Base-by-base conservation (phyloP, 805 yeast genomes). In the Myxozyma monticola region DNA sequence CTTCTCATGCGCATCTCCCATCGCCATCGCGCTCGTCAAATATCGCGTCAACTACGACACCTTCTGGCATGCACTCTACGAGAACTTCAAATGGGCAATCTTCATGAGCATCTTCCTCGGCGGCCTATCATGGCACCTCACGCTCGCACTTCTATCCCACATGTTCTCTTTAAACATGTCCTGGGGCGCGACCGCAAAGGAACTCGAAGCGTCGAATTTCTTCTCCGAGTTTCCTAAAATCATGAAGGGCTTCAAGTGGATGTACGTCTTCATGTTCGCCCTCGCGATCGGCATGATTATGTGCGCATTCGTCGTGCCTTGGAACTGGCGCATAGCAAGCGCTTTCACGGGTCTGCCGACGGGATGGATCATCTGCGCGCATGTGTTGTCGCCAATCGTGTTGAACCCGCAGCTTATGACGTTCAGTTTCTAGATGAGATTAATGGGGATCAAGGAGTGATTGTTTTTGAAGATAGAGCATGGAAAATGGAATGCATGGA, bases 141-240 rank as follows among this genome's bases (percentile, higher is more conserved):
- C 36, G 18, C 36, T 37, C 4, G 48, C 53, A 20, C 35, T 49
- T 14, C 33, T 49, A 34, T 42, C 45, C 15, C 53, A 49, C 30
- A 37, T 49, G 49, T 24, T 49, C 17, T 14, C 34, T 17, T 14
- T 48, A 14, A 43, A 49, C 38, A 44, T 49, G 48, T 35, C 31
- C 15, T 49, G 53, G 53, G 53, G 53, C 18, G 48, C 53, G n/a
- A 49, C 53, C 9, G 53, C 53, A 10, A 43, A 43, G 20, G 53
- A 49, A 22, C 36, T 48, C 17, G 48, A 48, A 14, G 37, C n/a
- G 2, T 49, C 53, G 12, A 49, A 49, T 22, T 49, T 49, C 35
- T 49, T 49, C 36, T 21, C 21, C 1, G 53, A 49, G 37, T 43
- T 43, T 15, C 48, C 48, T 1, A 42, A 43, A 46, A 49, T 49